These are phyloP conservation scores for Nakazawaea pomicola DNA, from an alignment of 805 yeast species.

Conservation along the genomic window DNA sequence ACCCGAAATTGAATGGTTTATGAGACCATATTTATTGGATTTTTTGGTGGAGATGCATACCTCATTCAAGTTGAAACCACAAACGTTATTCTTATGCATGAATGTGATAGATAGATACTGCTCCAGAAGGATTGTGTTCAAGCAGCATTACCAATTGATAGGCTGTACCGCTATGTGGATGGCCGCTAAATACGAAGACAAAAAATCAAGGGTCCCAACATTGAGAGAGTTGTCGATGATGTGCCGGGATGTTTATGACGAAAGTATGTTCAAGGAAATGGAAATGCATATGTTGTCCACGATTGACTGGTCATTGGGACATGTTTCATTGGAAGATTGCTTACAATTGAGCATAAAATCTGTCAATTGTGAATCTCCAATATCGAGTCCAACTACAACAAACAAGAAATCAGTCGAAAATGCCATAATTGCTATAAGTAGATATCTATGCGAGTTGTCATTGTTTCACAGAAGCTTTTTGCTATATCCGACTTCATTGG, in stretches of 20 bases:
- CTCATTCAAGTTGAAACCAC: constrained; percentile 58
- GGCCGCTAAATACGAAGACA: constrained; percentile 74
- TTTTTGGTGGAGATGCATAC: constrained; percentile 66
- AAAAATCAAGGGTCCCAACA: constrained; percentile 54
- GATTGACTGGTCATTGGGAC: constrained; percentile 36
- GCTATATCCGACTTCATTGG: constrained; percentile 35
- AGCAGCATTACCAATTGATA: constrained; percentile 84
- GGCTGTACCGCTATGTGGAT: constrained; percentile 93
- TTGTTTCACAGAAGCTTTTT: constrained; percentile 44
- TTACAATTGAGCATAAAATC: constrained; percentile 34
- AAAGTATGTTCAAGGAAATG: constrained; percentile 40
- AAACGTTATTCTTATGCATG: constrained; percentile 62
- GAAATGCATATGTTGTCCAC: constrained; percentile 38
- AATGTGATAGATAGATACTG: constrained; percentile 88
- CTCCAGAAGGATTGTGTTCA: constrained; percentile 76
- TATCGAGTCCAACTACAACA: constrained; percentile 15
- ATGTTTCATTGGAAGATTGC: constrained; percentile 49
- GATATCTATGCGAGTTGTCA: constrained; percentile 52
- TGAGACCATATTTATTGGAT: constrained; percentile 73
- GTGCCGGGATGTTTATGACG: constrained; percentile 56
- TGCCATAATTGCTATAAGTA: constrained; percentile 50
- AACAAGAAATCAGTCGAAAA: constrained; percentile 24
- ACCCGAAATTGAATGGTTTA: constrained; percentile 74
- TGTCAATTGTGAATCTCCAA: constrained; percentile 16
- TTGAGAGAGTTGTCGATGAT: constrained; percentile 46